Conservation (phyloP, 2,329 filamentous ascomycete genomes). For the Fusarium sp. region DNA sequence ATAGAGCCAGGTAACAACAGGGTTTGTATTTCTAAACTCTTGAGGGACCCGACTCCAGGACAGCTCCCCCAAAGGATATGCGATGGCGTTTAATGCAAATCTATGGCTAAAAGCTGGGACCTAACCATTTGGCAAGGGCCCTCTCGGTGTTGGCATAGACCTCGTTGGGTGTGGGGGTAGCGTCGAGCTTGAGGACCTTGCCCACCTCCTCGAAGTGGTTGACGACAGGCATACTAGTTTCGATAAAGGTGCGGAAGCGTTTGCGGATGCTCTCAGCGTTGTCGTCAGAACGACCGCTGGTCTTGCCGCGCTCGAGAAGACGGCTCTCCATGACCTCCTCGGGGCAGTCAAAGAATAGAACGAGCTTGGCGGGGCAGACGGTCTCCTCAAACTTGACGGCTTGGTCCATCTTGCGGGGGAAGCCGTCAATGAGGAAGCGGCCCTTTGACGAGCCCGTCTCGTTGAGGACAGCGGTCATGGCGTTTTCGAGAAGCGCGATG, state of each 20-base stretch:
- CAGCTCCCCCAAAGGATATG: slow-evolving; percentile 24
- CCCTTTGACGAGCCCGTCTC: slow-evolving; percentile 60
- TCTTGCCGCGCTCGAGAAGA: slow-evolving; percentile 89
- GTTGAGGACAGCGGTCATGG: slow-evolving; percentile 78
- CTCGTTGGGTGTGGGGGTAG: slow-evolving; percentile 71
- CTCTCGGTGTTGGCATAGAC: slow-evolving; percentile 65
- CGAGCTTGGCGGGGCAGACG: slow-evolving; percentile 84
- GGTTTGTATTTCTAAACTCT: slow-evolving; percentile 15
- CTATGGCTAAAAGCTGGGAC: slow-evolving; percentile 46
- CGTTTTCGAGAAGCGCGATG: slow-evolving; percentile 90
- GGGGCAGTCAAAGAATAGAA: slow-evolving; percentile 93
- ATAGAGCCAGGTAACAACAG: neutral
- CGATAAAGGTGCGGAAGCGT: slow-evolving; percentile 91
- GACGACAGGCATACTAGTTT: slow-evolving; percentile 98
- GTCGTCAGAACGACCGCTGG: slow-evolving; percentile 89
- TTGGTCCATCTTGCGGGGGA: slow-evolving; percentile 97
- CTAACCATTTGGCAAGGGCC: slow-evolving; percentile 60
- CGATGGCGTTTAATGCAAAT: slow-evolving; percentile 12
- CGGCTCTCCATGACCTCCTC: slow-evolving; percentile 88
- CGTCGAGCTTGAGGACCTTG: slow-evolving; percentile 82
- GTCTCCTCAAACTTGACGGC: slow-evolving; percentile 90
- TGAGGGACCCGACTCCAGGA: slow-evolving; percentile 22
- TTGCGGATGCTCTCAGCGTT: slow-evolving; percentile 96
- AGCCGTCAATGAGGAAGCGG: slow-evolving; percentile 82
- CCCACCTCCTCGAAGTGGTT: slow-evolving; percentile 80